A percentile compares a stretch with the other conserved stretches of the same genome.
Evolutionary conservation across 306 rosid species (phyloP).

Genomic region (Calophaca sinica): DNA sequence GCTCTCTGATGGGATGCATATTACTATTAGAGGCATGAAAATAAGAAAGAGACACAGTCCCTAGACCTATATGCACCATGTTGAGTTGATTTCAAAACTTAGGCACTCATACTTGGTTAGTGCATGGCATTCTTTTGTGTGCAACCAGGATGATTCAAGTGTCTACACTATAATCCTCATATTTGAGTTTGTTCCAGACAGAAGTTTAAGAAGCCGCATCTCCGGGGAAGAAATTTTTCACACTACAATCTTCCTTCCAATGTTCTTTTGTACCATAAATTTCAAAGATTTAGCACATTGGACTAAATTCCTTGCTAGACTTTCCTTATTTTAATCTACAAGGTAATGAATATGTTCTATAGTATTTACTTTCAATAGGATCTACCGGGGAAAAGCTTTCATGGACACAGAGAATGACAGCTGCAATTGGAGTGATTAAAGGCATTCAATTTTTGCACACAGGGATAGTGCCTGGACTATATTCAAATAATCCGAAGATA

Average conservation of each 20-base stretch:
- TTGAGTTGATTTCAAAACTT: constrained; percentile 85
- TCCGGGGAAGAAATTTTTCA: constrained; percentile 61
- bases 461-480: constrained; percentile 88
- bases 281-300: too few species aligned
- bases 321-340: too few species aligned
- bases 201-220: constrained; percentile 66
- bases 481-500: too few species aligned
- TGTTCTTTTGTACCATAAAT: constrained; percentile 3
- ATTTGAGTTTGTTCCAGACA: constrained; percentile 77
- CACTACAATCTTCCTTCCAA: constrained; percentile 22
- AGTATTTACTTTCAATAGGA: constrained; percentile 57
- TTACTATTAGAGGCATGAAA: constrained; percentile 69
- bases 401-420: constrained; percentile 87
- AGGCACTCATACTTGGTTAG: constrained; percentile 85
- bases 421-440: constrained; percentile 83
- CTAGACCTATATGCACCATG: constrained; percentile 67
- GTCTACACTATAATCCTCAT: constrained; percentile 68
- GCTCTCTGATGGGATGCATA: constrained; percentile 76
- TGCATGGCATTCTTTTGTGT: constrained; percentile 86
- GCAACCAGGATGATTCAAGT: constrained; percentile 67
- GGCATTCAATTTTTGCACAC: constrained; percentile 95
- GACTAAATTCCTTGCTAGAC: too few species aligned
- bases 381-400: constrained; percentile 65
- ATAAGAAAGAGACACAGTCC: constrained; percentile 69
- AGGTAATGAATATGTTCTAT: constrained; percentile 6